A percentile compares a stretch with the other conserved stretches of the same genome.
Evolutionary conservation across 352 stramenopile species (phyloP).

Genomic region (Pythium sukuiense): DNA sequence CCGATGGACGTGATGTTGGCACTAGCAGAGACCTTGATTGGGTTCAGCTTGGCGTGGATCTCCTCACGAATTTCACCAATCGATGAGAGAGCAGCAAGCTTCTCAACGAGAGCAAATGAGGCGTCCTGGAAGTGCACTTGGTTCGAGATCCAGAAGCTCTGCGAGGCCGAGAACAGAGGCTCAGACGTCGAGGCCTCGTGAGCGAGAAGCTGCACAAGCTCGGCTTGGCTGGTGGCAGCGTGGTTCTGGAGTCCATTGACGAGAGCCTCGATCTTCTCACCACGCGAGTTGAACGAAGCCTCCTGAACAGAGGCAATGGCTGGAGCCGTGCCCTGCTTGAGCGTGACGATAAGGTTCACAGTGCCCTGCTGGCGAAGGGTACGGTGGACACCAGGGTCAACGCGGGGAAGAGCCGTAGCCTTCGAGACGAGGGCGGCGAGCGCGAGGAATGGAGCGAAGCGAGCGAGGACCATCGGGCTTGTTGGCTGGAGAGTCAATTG

Average conservation of each 20-base stretch:
- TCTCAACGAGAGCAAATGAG: slow-evolving; percentile 20
- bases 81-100: slow-evolving; percentile 13
- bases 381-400: slow-evolving; percentile 15
- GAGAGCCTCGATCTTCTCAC: slow-evolving; percentile 15
- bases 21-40: background rate
- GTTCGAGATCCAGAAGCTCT: slow-evolving; percentile 26
- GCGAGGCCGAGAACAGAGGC: slow-evolving; percentile 10
- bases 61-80: slow-evolving; percentile 27
- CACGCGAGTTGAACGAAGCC: slow-evolving; percentile 5
- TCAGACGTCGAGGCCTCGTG: background rate
- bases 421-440: background rate
- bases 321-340: slow-evolving; percentile 6
- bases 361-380: slow-evolving; percentile 12
- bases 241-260: no score
- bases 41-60: background rate
- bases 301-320: slow-evolving; percentile 13
- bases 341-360: slow-evolving; percentile 18
- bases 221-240: background rate
- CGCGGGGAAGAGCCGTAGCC: background rate
- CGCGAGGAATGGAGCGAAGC: slow-evolving; percentile 7
- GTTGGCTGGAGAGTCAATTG: background rate
- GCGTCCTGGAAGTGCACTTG: slow-evolving; percentile 22
- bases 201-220: background rate
- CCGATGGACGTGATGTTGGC: background rate
- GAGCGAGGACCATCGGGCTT: slow-evolving; percentile 1